Evolutionary conservation across 202 grass and related monocot genomes (phyloP).

Genomic region (Hordeum pubiflorum): DNA sequence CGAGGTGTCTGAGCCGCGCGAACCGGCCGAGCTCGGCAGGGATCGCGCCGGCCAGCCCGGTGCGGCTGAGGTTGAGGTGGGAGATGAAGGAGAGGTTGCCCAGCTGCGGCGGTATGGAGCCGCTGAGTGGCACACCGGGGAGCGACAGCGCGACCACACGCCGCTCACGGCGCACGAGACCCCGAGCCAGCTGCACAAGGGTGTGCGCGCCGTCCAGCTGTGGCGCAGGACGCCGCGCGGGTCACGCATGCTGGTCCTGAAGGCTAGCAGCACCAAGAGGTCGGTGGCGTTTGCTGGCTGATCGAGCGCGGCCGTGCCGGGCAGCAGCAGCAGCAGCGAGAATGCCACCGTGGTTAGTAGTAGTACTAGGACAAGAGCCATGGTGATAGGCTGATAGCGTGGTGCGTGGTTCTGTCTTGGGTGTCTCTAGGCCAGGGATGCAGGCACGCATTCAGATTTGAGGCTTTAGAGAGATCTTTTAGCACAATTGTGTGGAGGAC

Average conservation of each 20-base stretch:
- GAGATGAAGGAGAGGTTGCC: conserved; percentile 57
- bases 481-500: background rate
- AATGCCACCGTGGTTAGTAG: background rate
- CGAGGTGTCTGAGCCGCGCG: conserved; percentile 8
- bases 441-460: background rate
- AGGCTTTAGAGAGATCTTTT: background rate
- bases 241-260: conserved; percentile 40
- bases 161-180: conserved; percentile 19
- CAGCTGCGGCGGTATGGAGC: conserved; percentile 29
- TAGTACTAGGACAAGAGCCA: background rate
- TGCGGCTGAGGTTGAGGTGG: conserved; percentile 30
- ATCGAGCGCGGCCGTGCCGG: background rate
- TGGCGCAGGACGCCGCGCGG: conserved; percentile 28
- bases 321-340: background rate
- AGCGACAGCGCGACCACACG: conserved; percentile 18
- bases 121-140: conserved; percentile 21
- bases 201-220: conserved; percentile 29
- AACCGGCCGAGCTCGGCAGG: conserved; percentile 35
- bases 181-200: conserved; percentile 46
- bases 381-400: background rate
- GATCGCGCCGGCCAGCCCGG: conserved; percentile 20
- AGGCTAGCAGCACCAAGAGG: conserved; percentile 36
- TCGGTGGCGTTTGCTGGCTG: conserved; percentile 2
- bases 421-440: background rate
- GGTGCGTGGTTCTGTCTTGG: background rate